Percentiles rank a stretch among this genome's conserved stretches.
Conservation (phyloP, 2,329 filamentous ascomycete species). For the Colletotrichum paranaense region DNA sequence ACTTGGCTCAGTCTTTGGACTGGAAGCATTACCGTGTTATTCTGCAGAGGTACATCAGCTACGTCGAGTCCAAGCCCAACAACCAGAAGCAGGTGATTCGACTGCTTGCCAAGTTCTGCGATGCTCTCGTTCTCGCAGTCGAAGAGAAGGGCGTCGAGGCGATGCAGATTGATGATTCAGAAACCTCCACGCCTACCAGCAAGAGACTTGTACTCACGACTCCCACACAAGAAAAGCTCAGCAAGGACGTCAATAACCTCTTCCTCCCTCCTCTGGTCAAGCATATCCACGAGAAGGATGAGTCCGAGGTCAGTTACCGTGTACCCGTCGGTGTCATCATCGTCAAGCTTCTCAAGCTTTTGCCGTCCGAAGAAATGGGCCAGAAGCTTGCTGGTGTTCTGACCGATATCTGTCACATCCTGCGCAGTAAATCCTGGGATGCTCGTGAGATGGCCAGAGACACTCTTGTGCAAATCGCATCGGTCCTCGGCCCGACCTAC, state of each 20-base stretch:
- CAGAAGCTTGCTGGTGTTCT: slow-evolving; percentile 84
- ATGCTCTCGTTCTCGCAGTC: slow-evolving; percentile 74
- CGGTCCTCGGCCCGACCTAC: slow-evolving; percentile 82
- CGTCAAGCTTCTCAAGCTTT: slow-evolving; percentile 85
- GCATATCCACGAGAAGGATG: slow-evolving; percentile 94
- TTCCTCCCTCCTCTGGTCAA: slow-evolving; percentile 84
- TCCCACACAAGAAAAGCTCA: slow-evolving; percentile 74
- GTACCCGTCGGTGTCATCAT: slow-evolving; percentile 90
- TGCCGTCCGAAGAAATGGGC: slow-evolving; percentile 79
- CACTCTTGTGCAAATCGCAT: slow-evolving; percentile 85
- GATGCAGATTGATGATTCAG: slow-evolving; percentile 55
- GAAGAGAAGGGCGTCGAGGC: slow-evolving; percentile 48
- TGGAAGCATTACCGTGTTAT: slow-evolving; percentile 92
- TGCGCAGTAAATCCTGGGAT: slow-evolving; percentile 89
- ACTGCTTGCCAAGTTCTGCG: slow-evolving; percentile 83
- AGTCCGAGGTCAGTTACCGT: slow-evolving; percentile 91
- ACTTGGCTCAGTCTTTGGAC: slow-evolving; percentile 79
- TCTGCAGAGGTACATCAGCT: slow-evolving; percentile 84
- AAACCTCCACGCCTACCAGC: slow-evolving; percentile 34
- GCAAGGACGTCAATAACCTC: slow-evolving; percentile 76
- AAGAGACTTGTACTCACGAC: slow-evolving; percentile 71
- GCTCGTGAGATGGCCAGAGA: slow-evolving; percentile 91
- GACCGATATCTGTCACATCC: slow-evolving; percentile 91
- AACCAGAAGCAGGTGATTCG: slow-evolving; percentile 88
- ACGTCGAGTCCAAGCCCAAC: slow-evolving; percentile 83